These are phyloP conservation scores for Leishmania aethiopica DNA, from an alignment of 208 protist genomes.

Conservation along the genomic window DNA sequence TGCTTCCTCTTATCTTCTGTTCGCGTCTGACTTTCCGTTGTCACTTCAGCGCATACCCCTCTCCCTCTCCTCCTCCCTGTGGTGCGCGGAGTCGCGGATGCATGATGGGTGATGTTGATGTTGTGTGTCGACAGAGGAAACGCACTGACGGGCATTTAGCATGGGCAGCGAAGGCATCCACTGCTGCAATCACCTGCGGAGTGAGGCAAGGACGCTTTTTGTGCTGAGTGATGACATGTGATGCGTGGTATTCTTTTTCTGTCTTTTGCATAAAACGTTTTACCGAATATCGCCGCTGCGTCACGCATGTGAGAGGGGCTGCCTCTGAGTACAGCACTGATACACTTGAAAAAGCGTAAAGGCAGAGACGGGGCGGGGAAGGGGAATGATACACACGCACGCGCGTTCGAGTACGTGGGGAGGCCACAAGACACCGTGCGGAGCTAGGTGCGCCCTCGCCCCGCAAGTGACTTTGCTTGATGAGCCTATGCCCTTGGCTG, in stretches of 20 bases:
- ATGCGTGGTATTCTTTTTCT: background rate
- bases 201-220: background rate
- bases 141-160: background rate
- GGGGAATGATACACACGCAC: background rate
- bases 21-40: too few relatives aligned
- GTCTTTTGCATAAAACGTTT: background rate
- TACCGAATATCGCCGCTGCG: background rate
- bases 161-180: background rate
- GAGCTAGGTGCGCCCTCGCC: too few relatives aligned
- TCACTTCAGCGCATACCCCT: background rate
- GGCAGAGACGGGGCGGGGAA: background rate
- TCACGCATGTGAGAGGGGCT: background rate
- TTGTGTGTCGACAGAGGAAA: background rate
- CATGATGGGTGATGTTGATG: background rate
- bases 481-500: background rate
- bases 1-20: background rate
- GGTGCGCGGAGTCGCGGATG: background rate
- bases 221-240: background rate
- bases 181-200: background rate
- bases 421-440: background rate
- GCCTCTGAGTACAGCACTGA: background rate
- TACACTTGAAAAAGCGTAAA: background rate
- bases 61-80: background rate
- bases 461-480: background rate
- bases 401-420: background rate